Conservation (phyloP, 495 filamentous ascomycete genomes). For the Talaromyces borbonicus region DNA sequence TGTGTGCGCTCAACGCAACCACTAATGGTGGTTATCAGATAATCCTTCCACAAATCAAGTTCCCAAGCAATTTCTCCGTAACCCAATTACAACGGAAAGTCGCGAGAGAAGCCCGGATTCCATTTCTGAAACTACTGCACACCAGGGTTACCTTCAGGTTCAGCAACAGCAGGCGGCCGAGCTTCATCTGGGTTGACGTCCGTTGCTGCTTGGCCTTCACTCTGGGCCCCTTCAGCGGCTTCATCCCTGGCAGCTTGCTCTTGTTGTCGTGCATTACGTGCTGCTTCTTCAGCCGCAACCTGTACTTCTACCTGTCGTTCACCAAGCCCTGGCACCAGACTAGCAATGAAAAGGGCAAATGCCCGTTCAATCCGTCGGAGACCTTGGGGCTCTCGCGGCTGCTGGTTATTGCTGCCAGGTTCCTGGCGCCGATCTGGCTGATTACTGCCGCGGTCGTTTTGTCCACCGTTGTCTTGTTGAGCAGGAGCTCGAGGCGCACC, state of each 20-base stretch:
- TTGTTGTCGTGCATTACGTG: constrained; percentile 37
- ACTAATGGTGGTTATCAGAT: too few species aligned
- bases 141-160: not conserved
- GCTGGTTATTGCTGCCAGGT: too few species aligned
- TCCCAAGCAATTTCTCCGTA: too few species aligned
- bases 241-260: constrained; percentile 35
- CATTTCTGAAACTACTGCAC: not conserved
- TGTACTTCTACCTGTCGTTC: constrained; percentile 69
- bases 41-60: too few species aligned
- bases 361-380: constrained; percentile 61
- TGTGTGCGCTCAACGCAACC: too few species aligned
- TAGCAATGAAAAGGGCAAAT: constrained; percentile 73
- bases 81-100: too few species aligned
- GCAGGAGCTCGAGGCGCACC: constrained; percentile 7
- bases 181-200: not conserved
- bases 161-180: not conserved
- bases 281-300: constrained; percentile 47
- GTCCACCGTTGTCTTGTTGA: constrained; percentile 19
- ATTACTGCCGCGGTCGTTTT: constrained; percentile 10
- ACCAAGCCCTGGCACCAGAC: constrained; percentile 73
- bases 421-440: constrained; percentile 7
- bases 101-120: not conserved
- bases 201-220: not conserved
- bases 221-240: constrained; percentile 13
- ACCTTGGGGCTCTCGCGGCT: constrained; percentile 31